These are phyloP conservation scores for Lignosus rhinocerotis DNA, from an alignment of 1,284 basidiomycete genomes.

Conservation along the genomic window DNA sequence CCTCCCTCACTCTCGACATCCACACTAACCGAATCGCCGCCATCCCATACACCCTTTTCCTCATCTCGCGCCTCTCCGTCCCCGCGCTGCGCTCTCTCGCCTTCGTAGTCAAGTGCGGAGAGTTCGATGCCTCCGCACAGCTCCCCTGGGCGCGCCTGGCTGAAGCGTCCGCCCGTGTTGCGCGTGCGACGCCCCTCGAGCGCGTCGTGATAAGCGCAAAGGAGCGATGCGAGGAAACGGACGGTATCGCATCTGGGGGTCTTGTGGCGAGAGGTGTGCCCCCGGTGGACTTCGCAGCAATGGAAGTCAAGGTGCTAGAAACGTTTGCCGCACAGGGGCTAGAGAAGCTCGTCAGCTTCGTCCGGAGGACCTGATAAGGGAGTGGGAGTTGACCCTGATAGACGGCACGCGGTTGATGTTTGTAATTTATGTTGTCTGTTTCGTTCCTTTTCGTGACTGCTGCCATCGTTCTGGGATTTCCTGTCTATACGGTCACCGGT, in stretches of 20 bases:
- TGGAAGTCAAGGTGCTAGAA: constrained; percentile 11
- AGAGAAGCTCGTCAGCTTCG: constrained; percentile 7
- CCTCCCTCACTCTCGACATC: constrained; percentile 19
- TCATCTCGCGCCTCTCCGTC: constrained; percentile 15
- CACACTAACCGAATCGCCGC: constrained; percentile 15
- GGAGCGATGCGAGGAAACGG: constrained; percentile 1
- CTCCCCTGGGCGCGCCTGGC: constrained; percentile 16
- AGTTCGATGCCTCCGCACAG: constrained; percentile 10
- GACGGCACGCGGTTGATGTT: too few species aligned
- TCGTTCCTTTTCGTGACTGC: too few species aligned
- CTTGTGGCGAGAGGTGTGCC: not conserved
- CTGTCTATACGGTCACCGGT: too few species aligned
- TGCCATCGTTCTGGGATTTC: too few species aligned
- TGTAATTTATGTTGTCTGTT: too few species aligned
- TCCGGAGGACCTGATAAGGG: not conserved
- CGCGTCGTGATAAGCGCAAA: constrained; percentile 3
- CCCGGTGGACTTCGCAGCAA: constrained; percentile 11
- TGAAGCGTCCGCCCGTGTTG: constrained; percentile 11
- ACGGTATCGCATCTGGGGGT: not conserved
- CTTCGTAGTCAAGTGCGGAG: constrained; percentile 17
- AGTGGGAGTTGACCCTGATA: too few species aligned
- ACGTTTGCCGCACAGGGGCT: constrained; percentile 18
- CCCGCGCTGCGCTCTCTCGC: constrained; percentile 15
- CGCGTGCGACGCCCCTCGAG: constrained; percentile 3
- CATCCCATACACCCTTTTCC: constrained; percentile 17